phyloP scores from a whole-genome alignment of 352 stramenopile genomes.

The Chrysophaeum taylorii region DNA sequence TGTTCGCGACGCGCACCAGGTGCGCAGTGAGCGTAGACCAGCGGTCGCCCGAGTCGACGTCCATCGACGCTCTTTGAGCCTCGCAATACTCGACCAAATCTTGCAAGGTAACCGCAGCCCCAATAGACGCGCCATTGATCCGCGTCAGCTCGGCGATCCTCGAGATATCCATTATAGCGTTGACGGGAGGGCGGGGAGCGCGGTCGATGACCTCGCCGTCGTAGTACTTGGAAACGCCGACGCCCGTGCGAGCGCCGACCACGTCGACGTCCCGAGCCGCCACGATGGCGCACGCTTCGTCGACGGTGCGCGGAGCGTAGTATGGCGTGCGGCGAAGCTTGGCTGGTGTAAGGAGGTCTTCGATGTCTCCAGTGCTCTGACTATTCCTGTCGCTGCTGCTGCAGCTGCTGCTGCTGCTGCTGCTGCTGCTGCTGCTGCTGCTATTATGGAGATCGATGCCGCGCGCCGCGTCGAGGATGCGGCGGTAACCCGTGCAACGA shows the following conservation, averaged over 20 bases:
- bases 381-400: background rate
- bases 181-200: background rate
- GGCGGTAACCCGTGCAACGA: constrained; percentile 73
- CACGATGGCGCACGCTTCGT: background rate
- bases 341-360: background rate
- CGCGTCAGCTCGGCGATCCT: background rate
- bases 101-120: background rate
- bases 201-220: background rate
- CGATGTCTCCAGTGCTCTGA: too few relatives aligned
- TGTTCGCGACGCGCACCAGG: constrained; percentile 44
- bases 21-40: constrained; percentile 23
- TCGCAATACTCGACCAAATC: constrained; percentile 3
- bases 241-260: background rate
- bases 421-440: background rate
- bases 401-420: background rate
- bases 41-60: background rate
- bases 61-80: background rate
- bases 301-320: background rate
- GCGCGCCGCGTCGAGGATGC: constrained; percentile 33
- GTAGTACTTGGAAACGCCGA: constrained; percentile 7
- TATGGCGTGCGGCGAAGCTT: background rate
- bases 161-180: background rate
- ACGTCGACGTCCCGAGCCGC: too few relatives aligned
- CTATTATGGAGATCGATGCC: background rate
- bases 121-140: background rate